phyloP scores from a whole-genome alignment of 2,329 filamentous ascomycete species.

The Diaporthe sp. region DNA sequence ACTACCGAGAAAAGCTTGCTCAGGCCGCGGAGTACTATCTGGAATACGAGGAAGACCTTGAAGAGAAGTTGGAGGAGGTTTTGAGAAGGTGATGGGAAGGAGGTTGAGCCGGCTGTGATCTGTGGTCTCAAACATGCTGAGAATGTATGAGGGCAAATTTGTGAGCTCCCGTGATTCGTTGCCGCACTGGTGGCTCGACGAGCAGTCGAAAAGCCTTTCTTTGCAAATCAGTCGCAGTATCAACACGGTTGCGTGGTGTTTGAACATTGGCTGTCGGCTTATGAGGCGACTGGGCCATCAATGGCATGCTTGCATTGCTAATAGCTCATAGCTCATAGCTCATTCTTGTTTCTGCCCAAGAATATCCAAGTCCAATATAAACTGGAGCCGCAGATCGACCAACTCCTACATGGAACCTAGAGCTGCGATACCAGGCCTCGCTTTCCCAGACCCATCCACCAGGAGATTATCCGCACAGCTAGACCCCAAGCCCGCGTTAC shows the following conservation, averaged over 20 bases:
- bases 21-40: background rate
- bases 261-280: background rate
- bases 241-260: background rate
- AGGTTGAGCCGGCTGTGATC: background rate
- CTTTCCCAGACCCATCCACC: conserved; percentile 9
- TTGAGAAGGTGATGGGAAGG: background rate
- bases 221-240: background rate
- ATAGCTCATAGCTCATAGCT: too few species aligned
- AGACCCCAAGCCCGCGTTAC: conserved; percentile 72
- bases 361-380: too few species aligned
- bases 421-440: background rate
- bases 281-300: background rate
- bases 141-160: too few species aligned
- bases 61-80: background rate
- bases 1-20: background rate
- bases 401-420: conserved; percentile 1
- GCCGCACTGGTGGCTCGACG: background rate
- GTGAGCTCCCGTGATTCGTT: background rate
- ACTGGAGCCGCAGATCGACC: too few species aligned
- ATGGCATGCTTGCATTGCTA: background rate
- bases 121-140: background rate
- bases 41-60: conserved; percentile 2
- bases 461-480: conserved; percentile 68
- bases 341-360: too few species aligned
- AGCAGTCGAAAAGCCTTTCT: background rate